phyloP scores from a whole-genome alignment of 768 basidiomycete genomes.

The Melanogaster broomeanus region DNA sequence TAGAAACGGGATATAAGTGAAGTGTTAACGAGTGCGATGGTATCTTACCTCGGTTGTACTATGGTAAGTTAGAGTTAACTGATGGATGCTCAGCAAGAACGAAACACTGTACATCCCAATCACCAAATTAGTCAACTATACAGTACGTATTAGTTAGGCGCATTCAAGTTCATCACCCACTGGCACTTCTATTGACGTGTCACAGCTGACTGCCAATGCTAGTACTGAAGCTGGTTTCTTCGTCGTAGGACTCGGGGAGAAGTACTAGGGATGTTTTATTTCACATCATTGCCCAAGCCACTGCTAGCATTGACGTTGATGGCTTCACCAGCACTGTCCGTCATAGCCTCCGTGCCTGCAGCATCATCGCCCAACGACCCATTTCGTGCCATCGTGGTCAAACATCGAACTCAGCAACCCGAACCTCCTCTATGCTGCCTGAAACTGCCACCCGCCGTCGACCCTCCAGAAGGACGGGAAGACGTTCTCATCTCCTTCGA shows the following conservation, averaged over 20 bases:
- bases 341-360: constrained; percentile 27
- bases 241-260: constrained; percentile 2
- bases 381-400: constrained; percentile 56
- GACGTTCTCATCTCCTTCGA: constrained; percentile 79
- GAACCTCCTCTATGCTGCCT: constrained; percentile 71
- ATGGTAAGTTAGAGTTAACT: too few relatives aligned
- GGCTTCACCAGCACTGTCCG: constrained; percentile 35
- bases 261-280: constrained; percentile 5
- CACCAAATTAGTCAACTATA: too few relatives aligned
- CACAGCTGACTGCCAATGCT: constrained; percentile 10
- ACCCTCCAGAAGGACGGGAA: constrained; percentile 49
- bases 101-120: too few relatives aligned
- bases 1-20: too few relatives aligned
- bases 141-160: too few relatives aligned
- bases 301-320: constrained; percentile 34
- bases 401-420: constrained; percentile 45
- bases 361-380: constrained; percentile 55
- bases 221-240: neutral
- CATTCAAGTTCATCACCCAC: too few relatives aligned
- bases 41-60: too few relatives aligned
- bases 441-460: constrained; percentile 42
- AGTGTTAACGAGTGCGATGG: too few relatives aligned
- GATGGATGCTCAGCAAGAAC: too few relatives aligned
- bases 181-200: constrained; percentile 6
- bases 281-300: constrained; percentile 11